Base-by-base conservation (phyloP, 805 yeast species). In the Metschnikowia cerradonensis region DNA sequence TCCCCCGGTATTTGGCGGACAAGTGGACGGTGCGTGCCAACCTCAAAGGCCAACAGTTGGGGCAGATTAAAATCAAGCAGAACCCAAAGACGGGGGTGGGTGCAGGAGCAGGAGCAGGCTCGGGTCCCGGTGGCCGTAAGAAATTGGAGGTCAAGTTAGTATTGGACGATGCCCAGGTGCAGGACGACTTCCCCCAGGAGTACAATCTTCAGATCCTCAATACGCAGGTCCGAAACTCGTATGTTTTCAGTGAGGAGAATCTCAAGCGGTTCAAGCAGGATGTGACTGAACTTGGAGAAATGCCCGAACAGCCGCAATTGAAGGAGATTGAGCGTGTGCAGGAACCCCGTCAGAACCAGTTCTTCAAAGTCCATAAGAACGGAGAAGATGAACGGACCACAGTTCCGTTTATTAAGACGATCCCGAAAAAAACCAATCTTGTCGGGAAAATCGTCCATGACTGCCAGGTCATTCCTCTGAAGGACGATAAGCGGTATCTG, bases 381-480 rank as follows among this genome's bases (percentile, higher is more conserved):
- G 61, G 41, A 57, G 57, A 50, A 54, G 65, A 40, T 52, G 66
- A 48, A 60, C 65, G 45, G 48, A 67, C 83, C 61, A 80, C 75
- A 54, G 78, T 85, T n/a, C 96, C 96, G 11, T 88, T 82, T 65
- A 91, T 89, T 11, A 87, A 85, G 66, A 88, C 96, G 0, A 88
- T 90, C 50, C 96, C 96, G 0, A 90, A 72, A 83, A 88, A 88
- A 60, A 91, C 99, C 0, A 80, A 90, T 2, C 68, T 94, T 34
- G 79, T 82, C 11, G 99, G 99, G 36, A 88, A 90, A 35, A 84
- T 92, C 30, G 87, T 85, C 50, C 97, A 94, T 65, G 99, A 94
- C 65, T 91, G 97, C 67, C 88, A 86, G 60, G 84, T 89, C 19
- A 80, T 86, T 47, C 97, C 98, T 11, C 81, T 90, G 4, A 80